phyloP scores from a whole-genome alignment of 106 monocot genomes.

The Narthecium ossifragum region DNA sequence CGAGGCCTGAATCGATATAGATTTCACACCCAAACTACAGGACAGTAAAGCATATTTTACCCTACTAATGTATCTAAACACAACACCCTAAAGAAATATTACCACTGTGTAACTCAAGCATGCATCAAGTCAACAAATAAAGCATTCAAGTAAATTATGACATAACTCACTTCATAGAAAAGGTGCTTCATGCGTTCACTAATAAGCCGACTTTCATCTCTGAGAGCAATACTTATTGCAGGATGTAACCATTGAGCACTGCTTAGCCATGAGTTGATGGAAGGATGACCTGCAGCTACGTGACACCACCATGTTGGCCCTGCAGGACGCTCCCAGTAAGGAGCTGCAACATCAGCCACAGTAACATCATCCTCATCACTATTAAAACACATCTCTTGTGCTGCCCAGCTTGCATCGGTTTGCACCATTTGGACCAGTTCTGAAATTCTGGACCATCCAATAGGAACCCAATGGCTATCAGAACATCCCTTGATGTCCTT shows the following conservation, averaged over 20 bases:
- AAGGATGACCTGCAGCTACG: constrained; percentile 47
- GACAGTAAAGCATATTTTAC: too few species aligned
- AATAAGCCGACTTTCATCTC: constrained; percentile 79
- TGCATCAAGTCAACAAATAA: too few species aligned
- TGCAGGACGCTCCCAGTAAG: constrained; percentile 80
- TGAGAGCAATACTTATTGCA: constrained; percentile 71
- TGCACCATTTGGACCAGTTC: constrained; percentile 76
- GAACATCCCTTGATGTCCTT: neutral
- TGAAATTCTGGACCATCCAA: constrained; percentile 84
- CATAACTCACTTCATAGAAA: constrained; percentile 71
- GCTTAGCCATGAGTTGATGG: constrained; percentile 54
- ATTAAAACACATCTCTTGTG: constrained; percentile 35
- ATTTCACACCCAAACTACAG: too few species aligned
- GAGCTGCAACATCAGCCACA: constrained; percentile 76
- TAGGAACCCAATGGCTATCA: constrained; percentile 74
- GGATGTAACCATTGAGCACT: constrained; percentile 88
- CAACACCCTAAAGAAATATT: too few species aligned
- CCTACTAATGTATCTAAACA: too few species aligned
- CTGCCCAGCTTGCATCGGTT: constrained; percentile 44
- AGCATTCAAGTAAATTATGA: neutral
- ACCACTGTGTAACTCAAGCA: too few species aligned
- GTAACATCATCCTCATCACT: constrained; percentile 65
- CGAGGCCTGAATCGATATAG: too few species aligned
- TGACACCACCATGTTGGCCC: constrained; percentile 99
- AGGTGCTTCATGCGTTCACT: constrained; percentile 95